Base-by-base conservation (phyloP, 73 alveolate species). In the Symbiodinium natans region DNA sequence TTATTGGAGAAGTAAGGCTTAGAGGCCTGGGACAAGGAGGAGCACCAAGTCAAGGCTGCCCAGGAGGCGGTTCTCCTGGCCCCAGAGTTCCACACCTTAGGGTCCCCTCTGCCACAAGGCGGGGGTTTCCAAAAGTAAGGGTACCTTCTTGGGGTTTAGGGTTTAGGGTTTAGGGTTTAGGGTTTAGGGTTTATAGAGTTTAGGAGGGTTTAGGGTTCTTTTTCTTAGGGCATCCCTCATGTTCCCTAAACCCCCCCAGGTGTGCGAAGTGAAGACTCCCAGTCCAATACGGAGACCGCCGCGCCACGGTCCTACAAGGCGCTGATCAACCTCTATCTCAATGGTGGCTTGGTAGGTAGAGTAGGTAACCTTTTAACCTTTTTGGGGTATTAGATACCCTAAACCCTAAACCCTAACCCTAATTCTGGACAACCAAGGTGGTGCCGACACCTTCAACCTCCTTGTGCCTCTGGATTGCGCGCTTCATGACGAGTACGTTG, bases 61-160 rank as follows among this genome's bases (percentile, higher is more conserved):
- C 71, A 29, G 97, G 87, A 90, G 42, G 97, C 97, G 27, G 46
- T 71, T 71, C 38, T 90, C 21, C 73, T 90, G 43, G 34, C 97
- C 40, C 97, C 97, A 19, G 97, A 68, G 90, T 92, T 92, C 82
- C 59, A 74, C 74, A 74, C 98, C 27, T 42, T 92, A 42, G 98
- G 98, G 52, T 74, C 98, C 29, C 54, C 56, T 1, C 80, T 63
- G 19, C 38, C 80, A 8, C 17, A 63, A 5, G 13, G 6, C 6
- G 59, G 13, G 59, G 59, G 21, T 46, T 46, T 46, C 59, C 13
- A 46, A 46, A 46, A 13, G 21, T 46, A 9, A 13, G 59, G 59
- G 59, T 46, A 46, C 59, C 59, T 46, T 46, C 59, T 46, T 46
- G 13, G 21, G 59, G 13, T 6, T 13, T 13, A 46, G 59, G 13